Conservation (phyloP, 129 eudicot genomes). For the Solidago caesia region DNA sequence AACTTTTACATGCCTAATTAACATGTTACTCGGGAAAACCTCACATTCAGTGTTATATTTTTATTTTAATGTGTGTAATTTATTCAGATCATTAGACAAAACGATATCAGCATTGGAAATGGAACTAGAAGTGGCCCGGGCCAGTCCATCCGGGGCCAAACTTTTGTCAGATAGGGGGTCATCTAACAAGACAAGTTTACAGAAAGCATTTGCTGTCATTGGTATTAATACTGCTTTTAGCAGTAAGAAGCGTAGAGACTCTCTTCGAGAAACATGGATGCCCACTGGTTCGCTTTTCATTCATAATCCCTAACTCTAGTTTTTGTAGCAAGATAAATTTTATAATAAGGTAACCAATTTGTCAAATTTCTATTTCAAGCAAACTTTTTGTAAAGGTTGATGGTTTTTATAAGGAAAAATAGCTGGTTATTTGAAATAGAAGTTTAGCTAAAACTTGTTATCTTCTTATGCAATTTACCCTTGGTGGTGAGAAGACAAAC, state of each 20-base stretch:
- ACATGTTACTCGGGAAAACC: neutral
- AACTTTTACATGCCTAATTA: neutral
- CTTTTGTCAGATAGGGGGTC: conserved; percentile 11
- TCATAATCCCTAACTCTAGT: neutral
- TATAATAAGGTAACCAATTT: neutral
- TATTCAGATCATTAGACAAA: conserved; percentile 49
- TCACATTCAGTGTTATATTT: neutral
- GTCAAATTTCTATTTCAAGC: neutral
- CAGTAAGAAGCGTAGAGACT: conserved; percentile 78
- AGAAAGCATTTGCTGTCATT: conserved; percentile 61
- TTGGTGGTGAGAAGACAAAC: neutral
- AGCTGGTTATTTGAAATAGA: neutral
- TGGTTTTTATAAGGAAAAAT: neutral
- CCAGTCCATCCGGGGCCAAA: conserved; percentile 30
- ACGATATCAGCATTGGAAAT: conserved; percentile 50
- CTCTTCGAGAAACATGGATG: conserved; percentile 88
- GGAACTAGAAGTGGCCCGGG: conserved; percentile 44
- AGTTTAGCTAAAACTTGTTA: neutral
- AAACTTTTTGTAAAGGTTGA: neutral
- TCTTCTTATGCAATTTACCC: neutral
- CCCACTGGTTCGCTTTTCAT: conserved; percentile 48
- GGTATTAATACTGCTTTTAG: conserved; percentile 88
- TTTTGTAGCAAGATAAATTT: neutral
- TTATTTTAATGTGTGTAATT: neutral
- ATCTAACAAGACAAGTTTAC: conserved; percentile 28